These are phyloP conservation scores for Tympanopsis confertula DNA, from an alignment of 2,329 filamentous ascomycete species.

Conservation along the genomic window DNA sequence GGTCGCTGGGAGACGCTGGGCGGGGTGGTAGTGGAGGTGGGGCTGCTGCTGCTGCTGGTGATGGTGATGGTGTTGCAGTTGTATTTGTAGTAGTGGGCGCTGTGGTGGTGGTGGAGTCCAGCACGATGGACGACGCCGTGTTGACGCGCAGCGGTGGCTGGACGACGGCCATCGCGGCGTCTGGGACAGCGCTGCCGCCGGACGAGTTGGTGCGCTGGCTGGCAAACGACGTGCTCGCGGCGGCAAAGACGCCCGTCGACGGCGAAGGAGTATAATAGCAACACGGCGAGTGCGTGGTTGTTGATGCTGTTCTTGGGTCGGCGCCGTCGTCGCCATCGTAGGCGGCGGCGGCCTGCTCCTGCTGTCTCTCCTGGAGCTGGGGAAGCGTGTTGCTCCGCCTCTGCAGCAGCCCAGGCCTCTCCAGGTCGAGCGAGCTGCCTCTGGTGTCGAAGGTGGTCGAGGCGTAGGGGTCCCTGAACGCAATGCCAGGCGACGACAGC, in stretches of 20 bases:
- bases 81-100: background rate
- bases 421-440: conserved; percentile 21
- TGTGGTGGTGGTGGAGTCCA: background rate
- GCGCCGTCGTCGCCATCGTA: conserved; percentile 17
- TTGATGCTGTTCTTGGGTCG: too few species aligned
- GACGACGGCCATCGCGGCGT: conserved; percentile 17
- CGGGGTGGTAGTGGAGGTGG: too few species aligned
- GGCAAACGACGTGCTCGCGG: conserved; percentile 23
- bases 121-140: conserved; percentile 13
- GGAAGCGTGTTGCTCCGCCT: background rate
- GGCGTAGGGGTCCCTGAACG: conserved; percentile 34
- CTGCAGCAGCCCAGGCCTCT: background rate
- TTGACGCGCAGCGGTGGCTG: conserved; percentile 22
- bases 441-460: conserved; percentile 43
- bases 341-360: conserved; percentile 20
- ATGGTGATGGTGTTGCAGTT: background rate
- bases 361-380: conserved; percentile 23
- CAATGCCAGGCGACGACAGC: conserved; percentile 35
- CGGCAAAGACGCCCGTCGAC: conserved; percentile 17
- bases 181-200: conserved; percentile 12
- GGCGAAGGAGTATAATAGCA: conserved; percentile 13
- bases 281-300: conserved; percentile 15
- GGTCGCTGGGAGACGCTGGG: background rate
- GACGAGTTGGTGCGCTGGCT: conserved; percentile 26
- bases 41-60: background rate